These are phyloP conservation scores for Lasiodiplodia sp. DNA, from an alignment of 2,329 filamentous ascomycete genomes.

Conservation along the genomic window DNA sequence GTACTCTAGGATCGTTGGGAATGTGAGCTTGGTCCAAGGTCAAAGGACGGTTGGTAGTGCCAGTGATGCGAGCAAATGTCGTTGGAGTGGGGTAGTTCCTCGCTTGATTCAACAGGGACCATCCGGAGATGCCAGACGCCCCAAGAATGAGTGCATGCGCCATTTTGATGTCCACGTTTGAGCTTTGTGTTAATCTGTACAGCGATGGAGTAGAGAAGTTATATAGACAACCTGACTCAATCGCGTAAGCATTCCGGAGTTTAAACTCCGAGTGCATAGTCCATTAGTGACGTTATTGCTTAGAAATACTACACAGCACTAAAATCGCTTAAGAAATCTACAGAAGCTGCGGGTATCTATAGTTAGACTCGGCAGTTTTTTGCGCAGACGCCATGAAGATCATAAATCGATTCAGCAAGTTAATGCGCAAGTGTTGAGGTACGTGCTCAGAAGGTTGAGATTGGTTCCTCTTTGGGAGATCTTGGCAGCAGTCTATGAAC, in stretches of 20 bases:
- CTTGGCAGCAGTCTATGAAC: too few species aligned
- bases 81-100: conserved; percentile 55
- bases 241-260: neutral
- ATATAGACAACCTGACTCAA: neutral
- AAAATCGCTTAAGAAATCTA: too few species aligned
- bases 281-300: neutral
- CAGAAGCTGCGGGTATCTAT: too few species aligned
- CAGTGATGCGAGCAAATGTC: conserved; percentile 54
- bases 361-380: too few species aligned
- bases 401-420: too few species aligned
- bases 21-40: conserved; percentile 44
- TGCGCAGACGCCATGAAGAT: too few species aligned
- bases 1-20: conserved; percentile 46
- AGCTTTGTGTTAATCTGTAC: neutral
- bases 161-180: neutral
- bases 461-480: too few species aligned
- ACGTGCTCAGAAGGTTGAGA: too few species aligned
- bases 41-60: conserved; percentile 56
- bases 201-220: neutral
- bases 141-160: conserved; percentile 48
- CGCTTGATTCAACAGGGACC: conserved; percentile 59
- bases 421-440: too few species aligned
- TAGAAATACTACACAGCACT: too few species aligned
- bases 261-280: neutral
- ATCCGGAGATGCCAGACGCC: conserved; percentile 59